Conservation (phyloP, 352 stramenopile genomes). For the Pythium scleroteichum region DNA sequence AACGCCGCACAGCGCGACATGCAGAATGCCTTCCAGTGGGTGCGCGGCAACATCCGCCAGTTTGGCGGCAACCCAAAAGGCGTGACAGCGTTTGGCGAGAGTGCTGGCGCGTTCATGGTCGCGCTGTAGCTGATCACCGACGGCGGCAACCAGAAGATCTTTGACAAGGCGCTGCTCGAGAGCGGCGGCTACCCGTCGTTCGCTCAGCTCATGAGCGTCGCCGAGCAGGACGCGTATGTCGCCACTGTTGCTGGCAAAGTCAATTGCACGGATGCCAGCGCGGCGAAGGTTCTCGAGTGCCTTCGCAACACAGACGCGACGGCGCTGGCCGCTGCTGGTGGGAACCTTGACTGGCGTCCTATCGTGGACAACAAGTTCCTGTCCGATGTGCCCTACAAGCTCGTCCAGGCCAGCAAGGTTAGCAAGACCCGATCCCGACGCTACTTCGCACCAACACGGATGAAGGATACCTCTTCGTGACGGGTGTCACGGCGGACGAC, state of each 20-base stretch:
- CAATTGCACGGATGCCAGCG: neutral
- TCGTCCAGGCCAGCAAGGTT: constrained; percentile 8
- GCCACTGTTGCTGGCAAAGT: neutral
- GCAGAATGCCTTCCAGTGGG: constrained; percentile 34
- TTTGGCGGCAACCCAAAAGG: constrained; percentile 41
- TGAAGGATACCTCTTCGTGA: constrained; percentile 12
- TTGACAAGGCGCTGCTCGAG: constrained; percentile 10
- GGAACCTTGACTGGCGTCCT: constrained; percentile 6
- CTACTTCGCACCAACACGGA: constrained; percentile 16
- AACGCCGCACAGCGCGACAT: constrained; percentile 34
- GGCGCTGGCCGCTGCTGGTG: neutral
- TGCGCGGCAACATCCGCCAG: constrained; percentile 35
- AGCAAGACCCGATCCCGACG: constrained; percentile 17
- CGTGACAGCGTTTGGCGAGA: constrained; percentile 32
- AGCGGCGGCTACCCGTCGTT: constrained; percentile 14
- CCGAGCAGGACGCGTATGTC: constrained; percentile 2
- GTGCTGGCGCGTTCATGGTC: constrained; percentile 15
- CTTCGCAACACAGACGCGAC: neutral
- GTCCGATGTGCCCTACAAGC: constrained; percentile 1
- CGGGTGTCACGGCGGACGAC: neutral
- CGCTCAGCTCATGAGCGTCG: constrained; percentile 4
- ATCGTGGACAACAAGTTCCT: constrained; percentile 12
- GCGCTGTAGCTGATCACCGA: constrained; percentile 7
- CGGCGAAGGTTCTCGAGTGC: constrained; percentile 1
- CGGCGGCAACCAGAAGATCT: constrained; percentile 13